Percentiles rank a stretch among this genome's conserved stretches.
Conservation (phyloP, 1,139 yeast genomes). For the Taphrina deformans region DNA sequence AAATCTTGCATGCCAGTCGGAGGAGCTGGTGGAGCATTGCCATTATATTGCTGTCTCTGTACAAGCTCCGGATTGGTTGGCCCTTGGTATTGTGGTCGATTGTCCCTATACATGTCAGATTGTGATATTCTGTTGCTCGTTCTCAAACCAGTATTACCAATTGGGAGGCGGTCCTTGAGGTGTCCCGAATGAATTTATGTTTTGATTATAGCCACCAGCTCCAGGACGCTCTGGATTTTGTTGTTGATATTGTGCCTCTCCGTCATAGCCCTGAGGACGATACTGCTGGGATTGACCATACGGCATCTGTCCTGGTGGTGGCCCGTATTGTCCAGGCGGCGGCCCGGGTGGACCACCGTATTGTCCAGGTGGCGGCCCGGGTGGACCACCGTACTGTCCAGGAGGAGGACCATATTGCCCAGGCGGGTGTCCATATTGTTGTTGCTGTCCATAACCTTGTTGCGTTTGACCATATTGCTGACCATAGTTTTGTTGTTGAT, state of each 20-base stretch:
- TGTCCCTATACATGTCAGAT: neutral
- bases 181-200: conserved; percentile 17
- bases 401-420: neutral
- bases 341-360: neutral
- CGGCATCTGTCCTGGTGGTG: neutral
- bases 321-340: neutral
- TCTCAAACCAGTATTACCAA: conserved; percentile 1
- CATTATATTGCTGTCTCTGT: conserved; percentile 1
- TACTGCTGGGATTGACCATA: conserved; percentile 14
- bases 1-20: conserved; percentile 13
- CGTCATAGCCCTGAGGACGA: conserved; percentile 12
- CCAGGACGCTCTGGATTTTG: conserved; percentile 15
- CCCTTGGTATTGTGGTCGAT: conserved; percentile 19
- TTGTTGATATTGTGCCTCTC: conserved; percentile 18
- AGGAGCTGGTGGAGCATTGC: neutral
- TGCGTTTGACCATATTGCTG: conserved; percentile 3
- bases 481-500: conserved; percentile 8
- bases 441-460: conserved; percentile 13
- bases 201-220: conserved; percentile 30
- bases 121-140: neutral
- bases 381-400: neutral
- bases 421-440: neutral
- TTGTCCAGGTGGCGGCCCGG: neutral
- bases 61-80: conserved; percentile 20
- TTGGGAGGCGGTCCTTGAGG: conserved; percentile 33